A percentile compares a stretch with the other conserved stretches of the same genome.
phyloP scores from a whole-genome alignment of 2,329 filamentous ascomycete species.

The Exophiala sideris region DNA sequence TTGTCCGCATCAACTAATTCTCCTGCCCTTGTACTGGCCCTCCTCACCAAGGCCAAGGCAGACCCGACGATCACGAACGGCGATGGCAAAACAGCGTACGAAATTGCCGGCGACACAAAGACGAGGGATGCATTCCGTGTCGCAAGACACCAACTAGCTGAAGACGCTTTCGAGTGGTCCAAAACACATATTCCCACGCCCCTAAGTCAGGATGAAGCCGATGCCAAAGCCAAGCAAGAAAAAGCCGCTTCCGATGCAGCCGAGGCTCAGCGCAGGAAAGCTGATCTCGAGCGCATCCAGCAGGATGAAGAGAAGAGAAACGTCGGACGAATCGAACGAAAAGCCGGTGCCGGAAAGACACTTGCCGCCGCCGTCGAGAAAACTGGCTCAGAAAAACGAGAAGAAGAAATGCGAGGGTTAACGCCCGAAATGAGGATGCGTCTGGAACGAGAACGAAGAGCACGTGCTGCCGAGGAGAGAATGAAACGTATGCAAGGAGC shows the following conservation, averaged over 20 bases:
- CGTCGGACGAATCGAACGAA: slow-evolving; percentile 46
- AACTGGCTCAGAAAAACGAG: slow-evolving; percentile 74
- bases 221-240: slow-evolving; percentile 66
- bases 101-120: slow-evolving; percentile 77
- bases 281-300: slow-evolving; percentile 69
- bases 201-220: slow-evolving; percentile 68
- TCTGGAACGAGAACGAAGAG: slow-evolving; percentile 83
- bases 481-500: slow-evolving; percentile 61
- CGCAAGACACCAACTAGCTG: slow-evolving; percentile 76
- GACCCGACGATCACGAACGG: slow-evolving; percentile 68
- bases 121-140: slow-evolving; percentile 91
- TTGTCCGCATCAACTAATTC: slow-evolving; percentile 79
- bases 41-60: slow-evolving; percentile 70
- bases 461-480: slow-evolving; percentile 86
- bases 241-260: slow-evolving; percentile 64
- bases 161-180: slow-evolving; percentile 74
- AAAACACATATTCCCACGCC: slow-evolving; percentile 67
- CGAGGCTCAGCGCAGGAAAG: slow-evolving; percentile 67
- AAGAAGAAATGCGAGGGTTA: slow-evolving; percentile 79
- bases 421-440: slow-evolving; percentile 82
- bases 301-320: slow-evolving; percentile 53
- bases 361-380: slow-evolving; percentile 60
- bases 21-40: slow-evolving; percentile 69
- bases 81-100: slow-evolving; percentile 82
- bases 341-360: slow-evolving; percentile 49